Base-by-base conservation (phyloP, 805 yeast species). In the Debaryomyces hansenii region DNA sequence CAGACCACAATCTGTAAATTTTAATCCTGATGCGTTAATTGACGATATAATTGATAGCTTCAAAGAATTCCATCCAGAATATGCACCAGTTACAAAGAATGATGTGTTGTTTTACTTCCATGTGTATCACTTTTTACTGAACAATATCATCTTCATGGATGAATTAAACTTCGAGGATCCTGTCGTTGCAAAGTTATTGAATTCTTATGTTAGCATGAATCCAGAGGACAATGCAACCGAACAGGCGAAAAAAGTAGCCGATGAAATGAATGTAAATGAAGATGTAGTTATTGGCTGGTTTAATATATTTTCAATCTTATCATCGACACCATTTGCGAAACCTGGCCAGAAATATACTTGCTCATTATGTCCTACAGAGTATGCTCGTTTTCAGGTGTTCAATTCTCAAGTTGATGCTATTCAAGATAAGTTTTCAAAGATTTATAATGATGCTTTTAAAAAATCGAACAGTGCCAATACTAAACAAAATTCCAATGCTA, bases 351-450 rank as follows among this genome's bases (percentile, higher is more conserved):
- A 54, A 29, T 50, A 50, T 39, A 57, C 64, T 10, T 57, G 62
- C 46, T 47, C 66, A 4, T 51, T 67, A 29, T 61, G 68, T 51
- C 70, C 71, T 1, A 49, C 52, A 37, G 67, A 64, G 40, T 62
- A 60, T 39, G 51, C 55, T 16, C 54, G 48, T 9, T 56, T 47
- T 40, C 46, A 55, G 32, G 31, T 44, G 14, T 35, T 54, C 29
- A 47, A 38, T 28, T 49, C 47, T 8, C 53, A 53, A 33, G 45
- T 50, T 5, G 46, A 47, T 31, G 50, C 40, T 12, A 28, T 48
- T 20, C 48, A 48, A 37, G 45, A 42, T 16, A 42, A 38, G 32
- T 20, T 42, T 28, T 38, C 45, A 37, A 46, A 42, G 36, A 27
- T 49, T 9, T 40, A 41, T 20, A 39, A 34, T 38, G 37, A n/a